phyloP scores from a whole-genome alignment of 176 grass and related monocot genomes.

The Avena insularis region DNA sequence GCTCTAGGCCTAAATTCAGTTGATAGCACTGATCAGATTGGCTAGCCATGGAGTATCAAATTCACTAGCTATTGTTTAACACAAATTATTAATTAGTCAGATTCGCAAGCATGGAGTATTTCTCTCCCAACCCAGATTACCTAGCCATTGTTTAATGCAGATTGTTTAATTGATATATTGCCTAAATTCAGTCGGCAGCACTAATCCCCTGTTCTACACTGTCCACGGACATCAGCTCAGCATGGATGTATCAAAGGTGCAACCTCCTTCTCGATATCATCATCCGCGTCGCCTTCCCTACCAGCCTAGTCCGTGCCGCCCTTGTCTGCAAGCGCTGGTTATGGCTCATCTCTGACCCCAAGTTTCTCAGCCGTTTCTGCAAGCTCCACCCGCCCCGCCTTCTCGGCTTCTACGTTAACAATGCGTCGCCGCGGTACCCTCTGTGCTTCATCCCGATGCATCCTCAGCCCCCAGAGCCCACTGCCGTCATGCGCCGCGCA shows the following conservation, averaged over 20 bases:
- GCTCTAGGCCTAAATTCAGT: too few species aligned
- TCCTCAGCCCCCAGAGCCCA: not conserved
- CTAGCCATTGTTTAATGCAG: too few species aligned
- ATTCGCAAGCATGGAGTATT: too few species aligned
- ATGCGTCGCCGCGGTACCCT: too few species aligned
- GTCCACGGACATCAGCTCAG: not conserved
- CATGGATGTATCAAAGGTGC: constrained; percentile 18
- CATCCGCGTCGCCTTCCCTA: constrained; percentile 21
- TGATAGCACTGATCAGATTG: too few species aligned
- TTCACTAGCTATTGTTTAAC: too few species aligned
- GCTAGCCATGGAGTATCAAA: too few species aligned
- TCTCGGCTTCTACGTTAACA: not conserved
- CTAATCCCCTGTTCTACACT: not conserved
- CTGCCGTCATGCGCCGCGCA: not conserved
- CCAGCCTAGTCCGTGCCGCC: constrained; percentile 19
- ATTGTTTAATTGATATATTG: too few species aligned
- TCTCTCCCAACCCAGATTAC: too few species aligned
- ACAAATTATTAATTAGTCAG: too few species aligned
- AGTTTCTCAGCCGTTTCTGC: constrained; percentile 34
- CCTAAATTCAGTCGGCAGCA: not conserved
- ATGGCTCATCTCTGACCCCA: constrained; percentile 11
- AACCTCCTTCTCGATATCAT: constrained; percentile 53
- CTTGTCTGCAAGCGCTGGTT: constrained; percentile 39
- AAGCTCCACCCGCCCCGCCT: not conserved
- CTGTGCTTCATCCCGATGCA: not conserved